phyloP scores from a whole-genome alignment of 1,139 yeast species.

The Hyphopichia buzzinii region DNA sequence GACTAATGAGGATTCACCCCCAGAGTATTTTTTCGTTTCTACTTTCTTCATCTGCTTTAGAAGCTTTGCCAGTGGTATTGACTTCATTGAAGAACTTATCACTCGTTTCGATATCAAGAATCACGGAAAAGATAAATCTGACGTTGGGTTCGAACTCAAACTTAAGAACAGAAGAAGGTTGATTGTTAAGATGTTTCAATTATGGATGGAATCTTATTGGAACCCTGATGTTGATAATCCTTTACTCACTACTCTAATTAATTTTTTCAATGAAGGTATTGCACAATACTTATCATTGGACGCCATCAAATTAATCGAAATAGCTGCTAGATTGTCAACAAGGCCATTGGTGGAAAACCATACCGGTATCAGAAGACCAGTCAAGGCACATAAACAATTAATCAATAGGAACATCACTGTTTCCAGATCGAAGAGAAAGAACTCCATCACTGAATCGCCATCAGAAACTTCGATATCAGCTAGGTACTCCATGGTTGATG shows the following conservation, averaged over 20 bases:
- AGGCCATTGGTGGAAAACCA: constrained; percentile 31
- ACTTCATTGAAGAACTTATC: constrained; percentile 67
- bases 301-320: constrained; percentile 57
- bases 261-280: constrained; percentile 75
- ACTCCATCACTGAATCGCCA: constrained; percentile 14
- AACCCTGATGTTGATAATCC: constrained; percentile 57
- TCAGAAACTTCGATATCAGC: constrained; percentile 22
- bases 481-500: constrained; percentile 49
- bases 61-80: constrained; percentile 67
- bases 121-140: constrained; percentile 28
- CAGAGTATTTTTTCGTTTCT: constrained; percentile 67
- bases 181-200: constrained; percentile 64
- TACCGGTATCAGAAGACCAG: constrained; percentile 11
- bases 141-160: constrained; percentile 47
- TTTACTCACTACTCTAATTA: constrained; percentile 64
- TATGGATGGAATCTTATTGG: constrained; percentile 93
- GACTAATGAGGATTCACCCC: constrained; percentile 70
- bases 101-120: constrained; percentile 59
- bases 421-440: constrained; percentile 26
- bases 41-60: constrained; percentile 82
- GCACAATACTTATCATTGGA: constrained; percentile 59
- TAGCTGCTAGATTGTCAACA: constrained; percentile 54
- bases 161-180: constrained; percentile 64
- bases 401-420: constrained; percentile 46
- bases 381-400: constrained; percentile 28